phyloP scores from a whole-genome alignment of 129 eudicot species.

The Flaveria ramosissima region DNA sequence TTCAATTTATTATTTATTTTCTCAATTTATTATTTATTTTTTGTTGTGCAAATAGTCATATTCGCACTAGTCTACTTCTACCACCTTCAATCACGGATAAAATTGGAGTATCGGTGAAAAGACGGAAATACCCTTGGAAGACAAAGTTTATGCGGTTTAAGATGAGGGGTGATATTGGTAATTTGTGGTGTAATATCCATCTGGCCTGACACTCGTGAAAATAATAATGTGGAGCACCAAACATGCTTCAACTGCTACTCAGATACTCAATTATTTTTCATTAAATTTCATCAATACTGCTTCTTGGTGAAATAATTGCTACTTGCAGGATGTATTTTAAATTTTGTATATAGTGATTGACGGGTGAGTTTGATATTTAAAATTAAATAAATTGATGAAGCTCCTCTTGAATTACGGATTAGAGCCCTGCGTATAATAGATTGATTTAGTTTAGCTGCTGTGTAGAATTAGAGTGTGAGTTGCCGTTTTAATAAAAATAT shows the following conservation, averaged over 20 bases:
- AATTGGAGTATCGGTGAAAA: constrained; percentile 18
- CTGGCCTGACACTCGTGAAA: constrained; percentile 45
- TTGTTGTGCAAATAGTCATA: constrained; percentile 16
- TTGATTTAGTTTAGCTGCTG: too few relatives aligned
- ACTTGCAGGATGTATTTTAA: not conserved
- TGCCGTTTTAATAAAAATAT: too few relatives aligned
- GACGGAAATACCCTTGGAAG: constrained; percentile 27
- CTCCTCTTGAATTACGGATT: too few relatives aligned
- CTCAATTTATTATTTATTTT: not conserved
- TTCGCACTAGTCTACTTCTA: constrained; percentile 10
- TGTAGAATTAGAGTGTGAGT: too few relatives aligned
- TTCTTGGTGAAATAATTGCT: constrained; percentile 34
- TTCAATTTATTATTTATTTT: not conserved
- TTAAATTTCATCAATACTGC: constrained; percentile 20
- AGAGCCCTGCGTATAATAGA: too few relatives aligned
- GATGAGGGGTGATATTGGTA: constrained; percentile 25
- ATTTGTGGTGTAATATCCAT: constrained; percentile 9
- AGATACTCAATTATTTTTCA: constrained; percentile 40
- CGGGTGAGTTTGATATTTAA: too few relatives aligned
- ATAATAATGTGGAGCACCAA: constrained; percentile 37
- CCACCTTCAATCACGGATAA: constrained; percentile 45
- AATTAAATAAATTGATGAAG: too few relatives aligned
- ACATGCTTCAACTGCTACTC: constrained; percentile 54
- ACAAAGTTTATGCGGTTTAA: not conserved
- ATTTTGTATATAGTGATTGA: too few relatives aligned